Base-by-base conservation (phyloP, 345 rosid genomes). In the Rhodomyrtus tomentosa region DNA sequence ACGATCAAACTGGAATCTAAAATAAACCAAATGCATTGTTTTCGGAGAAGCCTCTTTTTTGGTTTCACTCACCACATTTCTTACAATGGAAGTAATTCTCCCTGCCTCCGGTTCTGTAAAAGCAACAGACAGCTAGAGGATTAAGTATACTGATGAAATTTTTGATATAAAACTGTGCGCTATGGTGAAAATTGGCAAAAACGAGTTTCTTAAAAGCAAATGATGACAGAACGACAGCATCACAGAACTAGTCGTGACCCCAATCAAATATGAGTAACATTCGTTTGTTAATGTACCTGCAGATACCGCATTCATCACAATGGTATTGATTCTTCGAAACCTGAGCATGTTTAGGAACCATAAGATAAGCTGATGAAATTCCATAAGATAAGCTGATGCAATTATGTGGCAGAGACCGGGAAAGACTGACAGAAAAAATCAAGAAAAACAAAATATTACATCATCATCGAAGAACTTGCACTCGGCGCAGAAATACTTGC, bases 381-480 rank as follows among this genome's bases (percentile, higher is more conserved):
- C 81, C 53, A 83, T 40, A 81, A 68, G 1, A 27, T 29, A 36
- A 76, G 79, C 25, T 22, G 14, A 68, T 68, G 45, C 79, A 68
- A 68, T 36, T 38, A 68, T 68, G 25, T 38, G 79, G 79, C 20
- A 27, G 68, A 51, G 83, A 68, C 79, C 21, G 36, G 3, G 45
- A 62, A 24, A 55, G 0, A 48, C 85, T 76, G 48, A 84, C n/a
- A 15, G 21, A 45, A 56, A 49, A 27, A 53, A 27, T 51, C 29
- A 1, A 32, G 50, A 36, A 14, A 25, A 7, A 7, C 25, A 85
- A 81, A 58, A 82, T n/a, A 85, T 87, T 76, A 94, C 96, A 86
- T 94, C 94, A 87, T 93, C 96, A 56, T 93, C 94, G 5, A 88
- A 94, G 90, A 93, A 92, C 73, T 93, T 94, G 93, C 96, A 94